These are phyloP conservation scores for Ganoderma lucidum DNA, from an alignment of 1,284 basidiomycete genomes.

Conservation along the genomic window DNA sequence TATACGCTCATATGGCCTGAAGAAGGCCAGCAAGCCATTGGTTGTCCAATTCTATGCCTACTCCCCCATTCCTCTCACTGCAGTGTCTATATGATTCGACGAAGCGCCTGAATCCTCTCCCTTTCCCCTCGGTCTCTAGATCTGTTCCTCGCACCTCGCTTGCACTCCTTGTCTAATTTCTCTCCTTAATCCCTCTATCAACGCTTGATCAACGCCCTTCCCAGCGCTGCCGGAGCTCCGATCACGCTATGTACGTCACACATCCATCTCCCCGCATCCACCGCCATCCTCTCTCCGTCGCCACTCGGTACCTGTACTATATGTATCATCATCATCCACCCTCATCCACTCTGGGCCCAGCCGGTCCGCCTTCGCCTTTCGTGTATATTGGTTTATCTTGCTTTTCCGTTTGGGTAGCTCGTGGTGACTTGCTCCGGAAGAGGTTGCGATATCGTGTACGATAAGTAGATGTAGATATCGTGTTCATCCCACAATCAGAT, in stretches of 20 bases:
- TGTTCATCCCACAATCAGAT: slow-evolving; percentile 1
- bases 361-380: slow-evolving; percentile 8
- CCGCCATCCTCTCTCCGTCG: not conserved
- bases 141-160: not conserved
- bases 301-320: slow-evolving; percentile 26
- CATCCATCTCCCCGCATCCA: not conserved
- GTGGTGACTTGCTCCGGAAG: slow-evolving; percentile 11
- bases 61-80: not conserved
- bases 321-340: slow-evolving; percentile 17
- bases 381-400: slow-evolving; percentile 18
- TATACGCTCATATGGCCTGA: slow-evolving; percentile 8
- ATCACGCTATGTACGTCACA: not conserved
- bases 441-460: slow-evolving; percentile 16
- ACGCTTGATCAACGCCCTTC: not conserved
- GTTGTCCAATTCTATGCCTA: slow-evolving; percentile 10
- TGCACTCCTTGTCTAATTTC: not conserved
- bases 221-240: not conserved
- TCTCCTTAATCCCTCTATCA: slow-evolving; percentile 7
- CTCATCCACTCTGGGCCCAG: not conserved
- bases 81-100: not conserved
- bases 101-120: not conserved
- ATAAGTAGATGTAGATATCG: slow-evolving; percentile 15
- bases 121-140: not conserved
- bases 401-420: slow-evolving; percentile 1
- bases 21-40: slow-evolving; percentile 6